phyloP scores from a whole-genome alignment of 768 basidiomycete genomes.

The Mycena crocata region DNA sequence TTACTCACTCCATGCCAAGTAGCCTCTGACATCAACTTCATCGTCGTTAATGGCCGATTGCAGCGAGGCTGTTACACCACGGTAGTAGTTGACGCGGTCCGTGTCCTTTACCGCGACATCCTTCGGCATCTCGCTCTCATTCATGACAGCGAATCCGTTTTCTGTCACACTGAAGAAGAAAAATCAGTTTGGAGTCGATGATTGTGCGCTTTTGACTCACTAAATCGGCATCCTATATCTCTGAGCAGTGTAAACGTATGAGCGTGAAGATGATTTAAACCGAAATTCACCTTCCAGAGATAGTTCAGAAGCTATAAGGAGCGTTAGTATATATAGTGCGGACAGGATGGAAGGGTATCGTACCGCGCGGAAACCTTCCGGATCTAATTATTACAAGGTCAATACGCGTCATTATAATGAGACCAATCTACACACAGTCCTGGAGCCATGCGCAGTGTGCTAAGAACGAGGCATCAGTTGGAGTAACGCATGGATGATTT shows the following conservation, averaged over 20 bases:
- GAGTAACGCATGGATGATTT: not conserved
- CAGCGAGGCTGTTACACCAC: slow-evolving; percentile 65
- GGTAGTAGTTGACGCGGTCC: slow-evolving; percentile 78
- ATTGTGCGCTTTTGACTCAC: slow-evolving; percentile 42
- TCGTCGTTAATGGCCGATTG: slow-evolving; percentile 71
- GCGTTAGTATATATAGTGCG: not conserved
- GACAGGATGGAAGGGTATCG: slow-evolving; percentile 27
- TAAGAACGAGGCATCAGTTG: slow-evolving; percentile 34
- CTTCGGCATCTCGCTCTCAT: slow-evolving; percentile 64
- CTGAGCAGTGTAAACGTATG: slow-evolving; percentile 9
- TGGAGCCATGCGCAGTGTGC: slow-evolving; percentile 77
- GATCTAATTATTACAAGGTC: slow-evolving; percentile 49
- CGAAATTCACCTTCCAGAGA: slow-evolving; percentile 65
- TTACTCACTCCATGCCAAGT: slow-evolving; percentile 76
- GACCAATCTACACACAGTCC: slow-evolving; percentile 57
- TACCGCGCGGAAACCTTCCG: slow-evolving; percentile 74
- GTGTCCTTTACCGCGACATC: slow-evolving; percentile 66
- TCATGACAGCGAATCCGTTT: slow-evolving; percentile 79
- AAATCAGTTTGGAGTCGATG: slow-evolving; percentile 15
- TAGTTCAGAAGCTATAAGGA: slow-evolving; percentile 68
- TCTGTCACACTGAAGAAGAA: slow-evolving; percentile 67
- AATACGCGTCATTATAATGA: slow-evolving; percentile 1
- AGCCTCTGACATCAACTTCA: slow-evolving; percentile 69
- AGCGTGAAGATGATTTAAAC: not conserved
- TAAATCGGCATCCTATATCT: slow-evolving; percentile 60